Evolutionary conservation across 495 filamentous ascomycete species (phyloP).

Genomic region (Talaromyces thailandensis): DNA sequence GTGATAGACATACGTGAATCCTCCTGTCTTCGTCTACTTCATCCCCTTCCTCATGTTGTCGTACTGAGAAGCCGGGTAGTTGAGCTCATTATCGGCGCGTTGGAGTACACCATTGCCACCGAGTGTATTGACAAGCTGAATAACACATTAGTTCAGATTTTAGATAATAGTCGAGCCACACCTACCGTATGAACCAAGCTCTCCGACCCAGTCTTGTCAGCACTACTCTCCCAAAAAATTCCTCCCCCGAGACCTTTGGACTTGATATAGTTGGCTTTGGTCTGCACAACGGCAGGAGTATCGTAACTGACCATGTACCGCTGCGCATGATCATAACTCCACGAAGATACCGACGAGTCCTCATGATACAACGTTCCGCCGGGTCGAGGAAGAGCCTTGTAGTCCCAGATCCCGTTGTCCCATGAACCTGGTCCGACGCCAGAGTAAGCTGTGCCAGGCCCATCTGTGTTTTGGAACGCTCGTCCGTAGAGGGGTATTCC

Average conservation of each 20-base stretch:
- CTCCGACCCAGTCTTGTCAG: slow-evolving; percentile 49
- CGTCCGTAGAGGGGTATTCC: slow-evolving; percentile 88
- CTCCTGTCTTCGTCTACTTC: background rate
- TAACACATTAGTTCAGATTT: background rate
- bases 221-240: slow-evolving; percentile 88
- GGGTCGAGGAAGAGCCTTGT: slow-evolving; percentile 49
- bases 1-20: background rate
- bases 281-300: slow-evolving; percentile 43
- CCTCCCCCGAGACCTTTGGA: slow-evolving; percentile 60
- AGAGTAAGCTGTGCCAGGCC: slow-evolving; percentile 59
- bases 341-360: background rate
- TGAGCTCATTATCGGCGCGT: slow-evolving; percentile 21
- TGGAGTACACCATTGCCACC: slow-evolving; percentile 19
- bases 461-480: slow-evolving; percentile 64
- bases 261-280: slow-evolving; percentile 60
- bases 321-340: slow-evolving; percentile 49
- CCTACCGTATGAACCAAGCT: slow-evolving; percentile 49
- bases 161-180: background rate
- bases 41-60: slow-evolving; percentile 21
- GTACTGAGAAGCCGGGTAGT: slow-evolving; percentile 24
- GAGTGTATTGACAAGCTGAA: slow-evolving; percentile 21
- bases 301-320: slow-evolving; percentile 72
- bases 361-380: slow-evolving; percentile 18
- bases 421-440: slow-evolving; percentile 61
- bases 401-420: slow-evolving; percentile 80